Percentiles rank a stretch among this genome's conserved stretches.
phyloP scores from a whole-genome alignment of 495 filamentous ascomycete genomes.

The Durotheca rogersii region DNA sequence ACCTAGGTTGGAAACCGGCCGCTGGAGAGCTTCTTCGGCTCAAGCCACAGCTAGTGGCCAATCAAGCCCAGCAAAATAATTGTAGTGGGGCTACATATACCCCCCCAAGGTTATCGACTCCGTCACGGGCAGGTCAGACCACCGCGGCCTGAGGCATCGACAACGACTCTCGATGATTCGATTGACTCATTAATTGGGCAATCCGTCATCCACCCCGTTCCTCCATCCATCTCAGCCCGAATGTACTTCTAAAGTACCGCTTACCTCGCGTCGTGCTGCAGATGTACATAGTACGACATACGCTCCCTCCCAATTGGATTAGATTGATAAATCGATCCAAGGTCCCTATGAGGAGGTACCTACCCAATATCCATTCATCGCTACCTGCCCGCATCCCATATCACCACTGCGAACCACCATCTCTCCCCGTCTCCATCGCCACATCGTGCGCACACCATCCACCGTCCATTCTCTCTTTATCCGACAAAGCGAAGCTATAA shows the following conservation, averaged over 20 bases:
- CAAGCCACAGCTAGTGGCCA: slow-evolving; percentile 18
- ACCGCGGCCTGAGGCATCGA: slow-evolving; percentile 31
- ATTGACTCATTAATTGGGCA: slow-evolving; percentile 15
- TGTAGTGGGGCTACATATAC: slow-evolving; percentile 21
- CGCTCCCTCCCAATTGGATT: too few species aligned
- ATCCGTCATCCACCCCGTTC: slow-evolving; percentile 24
- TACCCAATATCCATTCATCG: not conserved
- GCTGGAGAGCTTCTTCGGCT: slow-evolving; percentile 23
- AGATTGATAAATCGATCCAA: too few species aligned
- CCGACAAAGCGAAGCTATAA: slow-evolving; percentile 20
- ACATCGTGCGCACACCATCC: slow-evolving; percentile 30
- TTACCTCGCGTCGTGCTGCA: too few species aligned
- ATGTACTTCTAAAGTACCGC: slow-evolving; percentile 15
- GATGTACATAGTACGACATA: too few species aligned
- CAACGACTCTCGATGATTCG: slow-evolving; percentile 34
- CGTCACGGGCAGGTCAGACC: slow-evolving; percentile 24
- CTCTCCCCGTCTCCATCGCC: slow-evolving; percentile 2
- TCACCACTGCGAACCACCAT: slow-evolving; percentile 21
- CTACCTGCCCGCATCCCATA: not conserved
- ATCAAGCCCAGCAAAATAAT: slow-evolving; percentile 27
- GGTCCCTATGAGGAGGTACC: too few species aligned
- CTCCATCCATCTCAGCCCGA: slow-evolving; percentile 27
- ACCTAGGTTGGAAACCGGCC: too few species aligned
- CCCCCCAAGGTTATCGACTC: slow-evolving; percentile 22
- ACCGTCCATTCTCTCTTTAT: slow-evolving; percentile 14